Evolutionary conservation across 306 rosid species (phyloP).

Genomic region (Inga laurina): DNA sequence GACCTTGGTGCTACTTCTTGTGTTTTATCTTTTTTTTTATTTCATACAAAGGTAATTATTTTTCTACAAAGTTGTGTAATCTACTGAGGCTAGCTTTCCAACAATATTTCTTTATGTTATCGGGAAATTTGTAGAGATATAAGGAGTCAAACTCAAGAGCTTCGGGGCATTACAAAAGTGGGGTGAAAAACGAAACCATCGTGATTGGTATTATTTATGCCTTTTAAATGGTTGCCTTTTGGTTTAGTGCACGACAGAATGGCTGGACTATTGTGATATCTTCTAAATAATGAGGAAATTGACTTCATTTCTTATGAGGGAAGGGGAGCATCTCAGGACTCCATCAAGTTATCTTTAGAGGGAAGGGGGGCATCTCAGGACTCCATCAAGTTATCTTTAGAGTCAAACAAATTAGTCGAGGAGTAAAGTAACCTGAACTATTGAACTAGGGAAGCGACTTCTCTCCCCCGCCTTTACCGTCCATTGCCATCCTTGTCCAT

Average conservation of each 20-base stretch:
- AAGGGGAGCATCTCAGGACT: neutral
- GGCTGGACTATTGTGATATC: slow-evolving; percentile 1
- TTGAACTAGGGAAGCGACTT: too few relatives aligned
- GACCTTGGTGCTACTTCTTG: slow-evolving; percentile 88
- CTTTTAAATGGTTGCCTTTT: slow-evolving; percentile 7
- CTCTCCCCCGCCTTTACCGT: too few relatives aligned
- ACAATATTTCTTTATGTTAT: slow-evolving; percentile 17
- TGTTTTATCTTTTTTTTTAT: slow-evolving; percentile 81
- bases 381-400: neutral
- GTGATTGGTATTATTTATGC: slow-evolving; percentile 49
- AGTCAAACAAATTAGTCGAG: neutral
- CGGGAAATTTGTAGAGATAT: slow-evolving; percentile 62
- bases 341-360: neutral
- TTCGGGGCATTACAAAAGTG: slow-evolving; percentile 67
- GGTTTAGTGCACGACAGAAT: slow-evolving; percentile 11
- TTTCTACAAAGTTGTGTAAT: slow-evolving; percentile 14
- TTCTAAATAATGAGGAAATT: neutral
- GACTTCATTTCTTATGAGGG: neutral
- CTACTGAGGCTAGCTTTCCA: slow-evolving; percentile 4
- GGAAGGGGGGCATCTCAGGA: too few relatives aligned
- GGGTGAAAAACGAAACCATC: slow-evolving; percentile 67
- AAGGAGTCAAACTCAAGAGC: slow-evolving; percentile 68
- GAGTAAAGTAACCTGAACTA: neutral
- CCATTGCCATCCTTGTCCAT: too few relatives aligned
- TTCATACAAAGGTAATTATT: slow-evolving; percentile 69